Base-by-base conservation (phyloP, 169 alveolate genomes). In the Plasmodium ovale region DNA sequence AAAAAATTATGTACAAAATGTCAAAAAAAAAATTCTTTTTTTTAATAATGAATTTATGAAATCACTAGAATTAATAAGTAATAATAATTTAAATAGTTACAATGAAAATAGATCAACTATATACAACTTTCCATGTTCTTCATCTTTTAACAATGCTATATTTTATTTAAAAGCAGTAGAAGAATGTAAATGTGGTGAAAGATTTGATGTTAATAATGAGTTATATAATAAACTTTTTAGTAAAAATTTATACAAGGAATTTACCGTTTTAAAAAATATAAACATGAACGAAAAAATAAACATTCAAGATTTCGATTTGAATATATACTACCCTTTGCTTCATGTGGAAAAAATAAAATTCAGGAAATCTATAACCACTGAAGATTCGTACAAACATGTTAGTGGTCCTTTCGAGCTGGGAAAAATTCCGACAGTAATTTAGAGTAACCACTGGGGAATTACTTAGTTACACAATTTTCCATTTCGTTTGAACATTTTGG, bases 341-440 rank as follows among this genome's bases (percentile, higher is more conserved):
- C 82, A 82, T 47, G 84, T 82, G 42, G 90, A 82, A 42, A 65
- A 64, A 69, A 82, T 82, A 16, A 82, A 82, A 53, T 82, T 82
- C 65, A 82, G 90, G 23, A 47, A 82, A 29, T 14, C 79, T 21
- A 3, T 49, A 14, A 21, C 16, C 6, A 16, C 68, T 6, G 39
- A 64, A 56, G 42, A 31, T 53, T 9, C 25, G 44, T 16, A 19
- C 19, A 6, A 23, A 53, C 6, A 21, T 0, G 5, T 42, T 5
- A n/a, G 10, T 9, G 37, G 64, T 9, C 72, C 72, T 16, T 82
- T 82, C 42, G 72, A 82, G 29, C 23, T 67, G 42, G 90, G 90
- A 0, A 53, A 82, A 65, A 65, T 82, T 35, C 90, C 90, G 7
- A 10, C 90, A 37, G 53, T 65, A 19, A 82, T 82, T 49, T 82